Percentiles rank a stretch among this genome's conserved stretches.
phyloP scores from a whole-genome alignment of 306 rosid species.

The Cucurbita ficifolia region DNA sequence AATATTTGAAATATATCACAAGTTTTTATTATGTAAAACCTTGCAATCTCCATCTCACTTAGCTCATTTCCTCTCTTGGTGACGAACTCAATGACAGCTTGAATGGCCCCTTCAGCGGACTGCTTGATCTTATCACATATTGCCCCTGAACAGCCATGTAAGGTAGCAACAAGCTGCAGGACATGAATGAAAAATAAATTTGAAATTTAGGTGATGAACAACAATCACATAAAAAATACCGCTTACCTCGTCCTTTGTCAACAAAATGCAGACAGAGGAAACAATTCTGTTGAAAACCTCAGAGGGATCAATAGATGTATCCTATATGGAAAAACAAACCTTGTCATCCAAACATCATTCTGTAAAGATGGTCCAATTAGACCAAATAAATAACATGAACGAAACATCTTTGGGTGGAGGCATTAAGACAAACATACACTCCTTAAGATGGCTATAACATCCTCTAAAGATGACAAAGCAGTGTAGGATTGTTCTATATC shows the following conservation, averaged over 20 bases:
- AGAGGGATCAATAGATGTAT: constrained; percentile 90
- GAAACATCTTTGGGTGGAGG: constrained; percentile 1
- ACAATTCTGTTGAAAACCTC: constrained; percentile 92
- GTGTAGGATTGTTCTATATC: constrained; percentile 68
- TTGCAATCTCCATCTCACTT: constrained; percentile 65
- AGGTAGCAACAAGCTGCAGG: constrained; percentile 72
- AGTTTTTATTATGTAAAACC: constrained; percentile 30
- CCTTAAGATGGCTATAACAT: constrained; percentile 83
- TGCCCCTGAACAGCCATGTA: constrained; percentile 69
- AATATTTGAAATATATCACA: constrained; percentile 2
- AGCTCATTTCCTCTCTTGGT: constrained; percentile 67
- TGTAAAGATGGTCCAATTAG: constrained; percentile 4
- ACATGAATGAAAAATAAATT: neutral
- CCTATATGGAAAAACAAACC: constrained; percentile 35
- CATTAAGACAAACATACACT: constrained; percentile 49
- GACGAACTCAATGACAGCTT: constrained; percentile 79
- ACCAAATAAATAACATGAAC: neutral
- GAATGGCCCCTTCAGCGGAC: constrained; percentile 95
- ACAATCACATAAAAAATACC: neutral
- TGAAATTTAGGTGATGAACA: neutral
- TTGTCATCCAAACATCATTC: neutral
- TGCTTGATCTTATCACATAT: constrained; percentile 85
- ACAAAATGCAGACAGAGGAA: constrained; percentile 64
- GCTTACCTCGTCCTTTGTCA: constrained; percentile 78
- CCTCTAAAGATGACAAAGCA: constrained; percentile 87